Base-by-base conservation (phyloP, 2,329 filamentous ascomycete species). In the Paecilomyces formosus region DNA sequence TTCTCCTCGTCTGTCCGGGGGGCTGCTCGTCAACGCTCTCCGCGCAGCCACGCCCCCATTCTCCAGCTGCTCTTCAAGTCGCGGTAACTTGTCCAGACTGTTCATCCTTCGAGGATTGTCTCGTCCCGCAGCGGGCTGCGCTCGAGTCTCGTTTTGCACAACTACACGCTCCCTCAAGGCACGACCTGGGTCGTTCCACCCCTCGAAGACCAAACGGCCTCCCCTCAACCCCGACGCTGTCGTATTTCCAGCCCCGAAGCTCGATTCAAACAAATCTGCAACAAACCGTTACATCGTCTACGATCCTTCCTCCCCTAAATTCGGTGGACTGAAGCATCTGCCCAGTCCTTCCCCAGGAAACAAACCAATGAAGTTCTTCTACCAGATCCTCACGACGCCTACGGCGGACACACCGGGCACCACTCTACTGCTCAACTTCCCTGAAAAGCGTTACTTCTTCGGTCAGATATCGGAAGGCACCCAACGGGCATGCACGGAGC, bases 371-470 rank as follows among this genome's bases (percentile, higher is more conserved):
- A 82, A 86, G 65, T 88, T 82, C 70, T 85, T 80, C 66, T 80
- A 92, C 58, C 87, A 95, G 72, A 77, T 97, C 66, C 73, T 93
- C 61, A 88, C 87, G 18, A 89, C 88, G 60, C 93, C 93, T 13
- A 94, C 93, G 64, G 88, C 88, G 60, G 94, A 99, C 75, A 96
- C 92, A 21, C 84, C 87, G 0, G 93, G 93, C 57, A 90, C 90
- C 1, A 83, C 85, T 55, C 73, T 97, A 31, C 71, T 91, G 39
- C 79, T 99, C 6, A 87, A 93, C 70, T 92, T 92, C 68, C 89
- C 93, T 66, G 84, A 86, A 67, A 87, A 88, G 66, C 84, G 90
- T 58, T 99, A 99, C 73, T 65, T 97, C 15, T 88, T 99, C 68
- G 94, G 94, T 21, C 87, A 88, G 66, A 73, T 93, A 15, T 78